These are phyloP conservation scores for Fraxinus floribunda DNA, from an alignment of 305 asterid genomes.

Conservation along the genomic window DNA sequence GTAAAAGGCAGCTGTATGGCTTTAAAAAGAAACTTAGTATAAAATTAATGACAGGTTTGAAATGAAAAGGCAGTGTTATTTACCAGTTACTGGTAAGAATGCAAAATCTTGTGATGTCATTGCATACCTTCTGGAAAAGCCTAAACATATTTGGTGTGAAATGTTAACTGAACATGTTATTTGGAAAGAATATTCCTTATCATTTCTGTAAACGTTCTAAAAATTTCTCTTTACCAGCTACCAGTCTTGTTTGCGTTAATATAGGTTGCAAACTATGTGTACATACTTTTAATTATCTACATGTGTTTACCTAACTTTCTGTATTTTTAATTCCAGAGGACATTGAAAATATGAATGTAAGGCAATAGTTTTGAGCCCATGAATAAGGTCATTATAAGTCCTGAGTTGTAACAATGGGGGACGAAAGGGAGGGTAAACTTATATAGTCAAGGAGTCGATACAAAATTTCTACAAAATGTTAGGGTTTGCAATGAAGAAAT, in stretches of 20 bases:
- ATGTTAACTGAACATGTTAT: background rate
- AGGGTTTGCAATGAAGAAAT: background rate
- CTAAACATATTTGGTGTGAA: background rate
- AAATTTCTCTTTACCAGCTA: background rate
- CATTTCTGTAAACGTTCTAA: background rate
- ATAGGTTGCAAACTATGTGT: background rate
- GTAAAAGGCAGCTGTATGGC: background rate
- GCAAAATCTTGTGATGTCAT: background rate
- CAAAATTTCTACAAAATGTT: background rate
- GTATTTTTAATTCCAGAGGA: background rate
- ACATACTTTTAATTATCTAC: background rate
- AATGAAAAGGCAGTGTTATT: background rate
- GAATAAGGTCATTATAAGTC: background rate
- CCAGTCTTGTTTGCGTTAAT: background rate
- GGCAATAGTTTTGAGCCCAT: background rate
- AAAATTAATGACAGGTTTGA: background rate
- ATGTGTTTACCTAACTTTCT: background rate
- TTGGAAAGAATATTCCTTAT: background rate
- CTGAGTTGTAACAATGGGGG: background rate
- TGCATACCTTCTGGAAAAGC: background rate
- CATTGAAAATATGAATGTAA: background rate
- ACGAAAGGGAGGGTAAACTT: background rate
- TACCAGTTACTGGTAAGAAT: background rate
- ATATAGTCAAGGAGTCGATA: background rate
- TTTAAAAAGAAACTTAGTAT: background rate